Evolutionary conservation across 163 green algal species (phyloP).

Genomic region (Scenedesmus sp.): DNA sequence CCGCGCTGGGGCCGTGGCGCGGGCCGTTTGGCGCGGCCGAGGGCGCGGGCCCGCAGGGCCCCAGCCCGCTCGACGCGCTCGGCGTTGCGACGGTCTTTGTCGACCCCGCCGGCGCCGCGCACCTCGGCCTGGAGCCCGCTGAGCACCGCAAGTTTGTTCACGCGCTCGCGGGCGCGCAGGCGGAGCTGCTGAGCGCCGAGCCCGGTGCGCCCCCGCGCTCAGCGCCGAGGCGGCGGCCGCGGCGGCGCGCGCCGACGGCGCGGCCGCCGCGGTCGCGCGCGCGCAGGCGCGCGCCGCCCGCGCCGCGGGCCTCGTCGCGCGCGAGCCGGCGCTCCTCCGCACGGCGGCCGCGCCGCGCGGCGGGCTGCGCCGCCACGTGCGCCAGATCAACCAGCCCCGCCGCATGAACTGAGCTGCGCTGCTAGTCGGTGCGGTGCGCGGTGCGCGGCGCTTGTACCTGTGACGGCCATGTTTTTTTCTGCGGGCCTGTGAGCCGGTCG

Average conservation of each 20-base stretch:
- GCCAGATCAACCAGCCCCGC: constrained; percentile 40
- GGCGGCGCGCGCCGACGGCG: background rate
- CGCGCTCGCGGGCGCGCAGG: background rate
- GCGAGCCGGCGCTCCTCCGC: no score
- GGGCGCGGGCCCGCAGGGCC: background rate
- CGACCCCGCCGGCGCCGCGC: constrained; percentile 13
- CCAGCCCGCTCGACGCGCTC: background rate
- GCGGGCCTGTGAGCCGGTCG: no score
- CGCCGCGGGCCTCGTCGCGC: no score
- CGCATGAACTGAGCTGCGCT: constrained; percentile 29
- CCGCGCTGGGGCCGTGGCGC: constrained; percentile 33
- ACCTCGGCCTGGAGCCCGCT: constrained; percentile 17
- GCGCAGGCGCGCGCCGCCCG: no score
- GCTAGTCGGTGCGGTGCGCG: no score
- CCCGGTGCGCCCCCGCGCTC: background rate
- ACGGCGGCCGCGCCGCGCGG: background rate
- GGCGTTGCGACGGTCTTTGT: constrained; percentile 11
- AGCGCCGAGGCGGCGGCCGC: background rate
- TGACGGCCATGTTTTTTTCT: no score
- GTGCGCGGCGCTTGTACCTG: no score
- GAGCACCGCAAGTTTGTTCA: constrained; percentile 12
- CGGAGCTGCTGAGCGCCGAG: no score
- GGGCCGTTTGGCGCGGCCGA: background rate
- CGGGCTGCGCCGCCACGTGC: background rate
- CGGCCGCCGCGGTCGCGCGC: background rate